phyloP scores from a whole-genome alignment of 108 stramenopile species.

The Thalassiosira profunda region DNA sequence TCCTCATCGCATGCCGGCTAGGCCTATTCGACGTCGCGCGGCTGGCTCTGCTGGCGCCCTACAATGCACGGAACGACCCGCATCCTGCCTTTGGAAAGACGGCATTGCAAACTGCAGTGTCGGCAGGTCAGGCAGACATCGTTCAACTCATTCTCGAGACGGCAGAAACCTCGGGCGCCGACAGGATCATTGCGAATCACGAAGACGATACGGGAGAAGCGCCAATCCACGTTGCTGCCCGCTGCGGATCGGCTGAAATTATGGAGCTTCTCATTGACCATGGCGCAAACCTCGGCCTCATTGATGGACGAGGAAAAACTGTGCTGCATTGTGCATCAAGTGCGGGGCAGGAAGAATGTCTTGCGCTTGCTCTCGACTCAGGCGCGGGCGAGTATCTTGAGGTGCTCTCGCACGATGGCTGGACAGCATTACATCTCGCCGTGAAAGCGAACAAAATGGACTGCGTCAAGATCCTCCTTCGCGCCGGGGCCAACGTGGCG shows the following conservation, averaged over 20 bases:
- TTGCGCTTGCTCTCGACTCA: constrained; percentile 54
- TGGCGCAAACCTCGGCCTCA: constrained; percentile 59
- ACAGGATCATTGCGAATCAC: constrained; percentile 64
- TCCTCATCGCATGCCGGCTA: constrained; percentile 67
- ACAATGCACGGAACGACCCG: constrained; percentile 73
- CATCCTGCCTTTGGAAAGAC: constrained; percentile 67
- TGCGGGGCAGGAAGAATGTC: constrained; percentile 44
- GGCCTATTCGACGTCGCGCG: constrained; percentile 54
- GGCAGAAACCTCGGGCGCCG: constrained; percentile 49
- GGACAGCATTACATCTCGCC: constrained; percentile 44
- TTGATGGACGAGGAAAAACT: constrained; percentile 49
- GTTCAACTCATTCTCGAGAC: constrained; percentile 55
- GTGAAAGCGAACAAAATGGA: constrained; percentile 31
- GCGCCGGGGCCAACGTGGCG: constrained; percentile 45
- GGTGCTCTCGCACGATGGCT: constrained; percentile 39
- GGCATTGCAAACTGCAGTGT: constrained; percentile 57
- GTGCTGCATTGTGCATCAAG: constrained; percentile 51
- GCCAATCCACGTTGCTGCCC: constrained; percentile 63
- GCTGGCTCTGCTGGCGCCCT: constrained; percentile 46
- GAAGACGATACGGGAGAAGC: constrained; percentile 62
- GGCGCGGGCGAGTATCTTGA: constrained; percentile 60
- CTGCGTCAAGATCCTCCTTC: constrained; percentile 37
- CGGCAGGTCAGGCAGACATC: constrained; percentile 56
- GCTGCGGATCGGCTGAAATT: constrained; percentile 49
- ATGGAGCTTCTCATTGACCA: constrained; percentile 53